Conservation (phyloP, 345 rosid genomes). For the Eucalyptus pauciflora region DNA sequence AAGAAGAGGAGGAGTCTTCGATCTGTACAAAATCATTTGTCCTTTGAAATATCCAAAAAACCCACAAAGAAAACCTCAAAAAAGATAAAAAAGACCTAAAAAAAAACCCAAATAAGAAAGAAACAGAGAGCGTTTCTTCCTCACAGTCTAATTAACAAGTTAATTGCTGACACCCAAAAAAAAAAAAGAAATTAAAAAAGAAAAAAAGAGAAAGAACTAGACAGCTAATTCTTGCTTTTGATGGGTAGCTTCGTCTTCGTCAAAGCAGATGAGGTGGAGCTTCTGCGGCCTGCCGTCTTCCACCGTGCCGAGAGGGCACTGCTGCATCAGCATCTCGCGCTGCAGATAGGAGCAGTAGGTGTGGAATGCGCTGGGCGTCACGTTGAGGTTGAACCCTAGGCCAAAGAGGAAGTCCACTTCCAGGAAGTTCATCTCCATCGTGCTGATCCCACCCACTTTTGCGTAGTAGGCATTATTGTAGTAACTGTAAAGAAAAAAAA, state of each 20-base stretch:
- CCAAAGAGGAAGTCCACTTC: slow-evolving; percentile 88
- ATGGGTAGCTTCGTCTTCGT: slow-evolving; percentile 62
- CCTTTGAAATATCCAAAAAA: slow-evolving; percentile 6
- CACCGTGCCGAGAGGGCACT: slow-evolving; percentile 7
- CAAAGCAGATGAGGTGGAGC: slow-evolving; percentile 6
- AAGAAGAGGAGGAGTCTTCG: not conserved
- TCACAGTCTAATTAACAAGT: slow-evolving; percentile 6
- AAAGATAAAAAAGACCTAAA: not conserved
- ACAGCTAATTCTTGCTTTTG: slow-evolving; percentile 55
- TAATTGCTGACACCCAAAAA: not conserved
- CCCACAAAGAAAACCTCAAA: not conserved
- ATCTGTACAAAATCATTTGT: not conserved
- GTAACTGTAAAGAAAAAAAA: slow-evolving; percentile 13
- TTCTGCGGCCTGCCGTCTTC: not conserved
- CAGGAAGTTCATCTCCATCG: slow-evolving; percentile 66
- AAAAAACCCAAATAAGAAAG: not conserved
- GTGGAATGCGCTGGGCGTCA: slow-evolving; percentile 68
- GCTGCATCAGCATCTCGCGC: slow-evolving; percentile 12
- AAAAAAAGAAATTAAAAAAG: not conserved
- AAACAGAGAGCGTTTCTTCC: slow-evolving; percentile 2
- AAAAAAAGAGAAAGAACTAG: not conserved
- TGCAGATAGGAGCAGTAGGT: slow-evolving; percentile 58
- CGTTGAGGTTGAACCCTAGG: slow-evolving; percentile 64
- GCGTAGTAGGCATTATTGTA: slow-evolving; percentile 93
- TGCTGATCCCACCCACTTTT: slow-evolving; percentile 90